Evolutionary conservation across 257 asterid genomes (phyloP), one percentile per base, ranked within the genome.

Genomic region (Penstemon newberryi): DNA sequence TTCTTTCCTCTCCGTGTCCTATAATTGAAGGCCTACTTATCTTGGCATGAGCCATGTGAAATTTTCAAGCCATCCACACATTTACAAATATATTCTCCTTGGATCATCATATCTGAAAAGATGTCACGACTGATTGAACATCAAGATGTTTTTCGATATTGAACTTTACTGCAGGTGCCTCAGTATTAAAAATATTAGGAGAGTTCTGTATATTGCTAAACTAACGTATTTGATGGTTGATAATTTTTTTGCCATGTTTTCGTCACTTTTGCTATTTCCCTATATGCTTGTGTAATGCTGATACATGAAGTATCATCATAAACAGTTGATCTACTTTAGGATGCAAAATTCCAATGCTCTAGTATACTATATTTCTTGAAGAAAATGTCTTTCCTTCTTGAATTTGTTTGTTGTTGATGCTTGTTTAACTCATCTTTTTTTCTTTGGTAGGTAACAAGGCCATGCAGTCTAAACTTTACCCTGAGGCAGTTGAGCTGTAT

Each of bases 401-500:
- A 40, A 45, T 52, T 9, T 64, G 71, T 46, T 64, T 66, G 46
- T 56, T 63, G 46, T 25, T 65, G 13, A 65, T 66, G 40, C 59
- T 52, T 37, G 66, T 52, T 67, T 42, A 63, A 55, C 19, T 42
- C 5, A 6, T 54, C 8, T 39, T 4, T 13, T 37, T 63, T 72
- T 65, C 51, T 59, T 63, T 70, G 41, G 51, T 4, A 82, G 97
- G 97, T 78, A 91, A 91, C 82, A 85, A 82, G 73, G 91, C 86
- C 51, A 79, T 91, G 96, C 92, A 85, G 84, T 80, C 91, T 51
- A 83, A 83, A 73, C 81, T 56, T 63, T 91, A 81, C 42, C 1
- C n/a, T 3, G 89, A 83, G 71, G 95, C 97, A 15, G 67, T 86
- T 67, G 91, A 91, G 80, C 84, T 88, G 56, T 91, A 91, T 81